Evolutionary conservation across 164 flowering plant species (phyloP), one percentile per base, ranked within the genome.

Genomic region (Annona squamosa): DNA sequence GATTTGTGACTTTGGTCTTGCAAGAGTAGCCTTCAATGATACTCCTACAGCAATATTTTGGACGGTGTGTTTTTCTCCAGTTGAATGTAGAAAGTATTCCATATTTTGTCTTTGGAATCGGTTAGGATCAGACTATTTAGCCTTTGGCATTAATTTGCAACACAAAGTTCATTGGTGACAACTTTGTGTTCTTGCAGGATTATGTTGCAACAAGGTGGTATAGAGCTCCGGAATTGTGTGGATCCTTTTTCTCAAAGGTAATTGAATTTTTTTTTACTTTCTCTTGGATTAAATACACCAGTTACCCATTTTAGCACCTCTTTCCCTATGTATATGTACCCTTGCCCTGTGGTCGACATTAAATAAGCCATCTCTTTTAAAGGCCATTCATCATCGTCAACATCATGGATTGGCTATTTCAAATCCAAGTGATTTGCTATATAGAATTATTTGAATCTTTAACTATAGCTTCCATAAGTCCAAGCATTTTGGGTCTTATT

Each of bases 121-220:
- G 42, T 17, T 66, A 13, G n/a, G 13, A 17, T 63, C 59, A 9
- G 17, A 17, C 2, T 66, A 12, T n/a, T n/a, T 37, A 66, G 43
- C 42, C 1, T 16, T 43, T 66, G 42, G 5, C 43, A 17, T 16
- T 43, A 13, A 46, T 44, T 1, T 10, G 68, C 43, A 42, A 37
- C 19, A 63, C 45, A 18, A 45, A 61, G 70, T 76, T 61, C 18
- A 70, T 46, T 3, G 67, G 44, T 63, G 70, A 61, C 57, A 41
- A 9, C 42, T 72, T 65, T 37, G 18, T 70, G 45, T 48, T 37
- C 59, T 70, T 71, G 3, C 80, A 94, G 99, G 99, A 94, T 76
- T 94, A 94, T 82, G 99, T 94, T 73, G 99, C 99, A 65, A 94
- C 99, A 74, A 85, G 98, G 75, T 94, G 97, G 98, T 94, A 94